Evolutionary conservation across 2,329 filamentous ascomycete genomes (phyloP).

Genomic region (Diaporthe humulicola): DNA sequence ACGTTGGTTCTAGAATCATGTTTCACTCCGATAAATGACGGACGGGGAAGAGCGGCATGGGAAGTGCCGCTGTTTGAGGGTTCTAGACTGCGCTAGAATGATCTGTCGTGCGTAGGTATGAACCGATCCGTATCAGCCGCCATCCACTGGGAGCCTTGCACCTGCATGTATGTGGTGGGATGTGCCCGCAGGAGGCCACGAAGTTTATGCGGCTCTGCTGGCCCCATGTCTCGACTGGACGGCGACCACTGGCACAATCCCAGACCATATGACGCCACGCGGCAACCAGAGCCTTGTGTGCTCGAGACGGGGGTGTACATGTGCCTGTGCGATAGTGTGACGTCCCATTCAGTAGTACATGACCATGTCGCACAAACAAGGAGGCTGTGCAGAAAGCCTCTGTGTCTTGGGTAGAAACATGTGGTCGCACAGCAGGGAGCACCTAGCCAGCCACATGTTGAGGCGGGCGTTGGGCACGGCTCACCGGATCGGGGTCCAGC

Average conservation of each 20-base stretch:
- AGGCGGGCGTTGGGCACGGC: not conserved
- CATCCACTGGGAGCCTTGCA: not conserved
- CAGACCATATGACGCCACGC: not conserved
- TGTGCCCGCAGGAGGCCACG: not conserved
- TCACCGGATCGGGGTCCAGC: not conserved
- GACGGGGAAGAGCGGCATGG: constrained; percentile 10
- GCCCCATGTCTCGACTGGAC: not conserved
- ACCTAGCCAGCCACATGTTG: not conserved
- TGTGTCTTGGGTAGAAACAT: not conserved
- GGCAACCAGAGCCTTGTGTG: not conserved
- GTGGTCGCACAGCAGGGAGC: not conserved
- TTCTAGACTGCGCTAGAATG: not conserved
- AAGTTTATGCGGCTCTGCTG: constrained; percentile 5
- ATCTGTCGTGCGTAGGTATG: not conserved
- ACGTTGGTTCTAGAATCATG: not conserved
- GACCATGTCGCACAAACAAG: not conserved
- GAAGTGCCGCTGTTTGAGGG: not conserved
- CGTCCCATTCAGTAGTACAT: not conserved
- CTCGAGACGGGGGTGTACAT: too few species aligned
- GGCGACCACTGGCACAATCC: not conserved
- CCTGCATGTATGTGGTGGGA: not conserved
- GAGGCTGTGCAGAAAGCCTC: not conserved
- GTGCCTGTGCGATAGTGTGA: not conserved
- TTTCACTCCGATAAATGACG: not conserved
- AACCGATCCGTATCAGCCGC: not conserved